These are phyloP conservation scores for Hirsutella thompsonii DNA, from an alignment of 2,329 filamentous ascomycete genomes.

Conservation along the genomic window DNA sequence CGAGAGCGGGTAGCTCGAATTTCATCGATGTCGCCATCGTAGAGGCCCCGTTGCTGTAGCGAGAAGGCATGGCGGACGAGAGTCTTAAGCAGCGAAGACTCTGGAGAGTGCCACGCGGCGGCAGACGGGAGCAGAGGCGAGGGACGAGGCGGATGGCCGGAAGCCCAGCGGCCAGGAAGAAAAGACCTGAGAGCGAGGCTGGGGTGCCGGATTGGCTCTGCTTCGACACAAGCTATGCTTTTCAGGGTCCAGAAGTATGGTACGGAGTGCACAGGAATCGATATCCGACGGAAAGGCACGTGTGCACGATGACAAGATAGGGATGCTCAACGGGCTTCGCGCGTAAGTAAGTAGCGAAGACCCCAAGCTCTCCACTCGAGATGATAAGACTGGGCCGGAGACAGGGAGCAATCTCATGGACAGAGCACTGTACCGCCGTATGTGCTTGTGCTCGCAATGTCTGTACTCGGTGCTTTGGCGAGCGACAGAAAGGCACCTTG, in stretches of 20 bases:
- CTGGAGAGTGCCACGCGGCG: background rate
- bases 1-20: slow-evolving; percentile 45
- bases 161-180: background rate
- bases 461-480: background rate
- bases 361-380: background rate
- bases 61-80: slow-evolving; percentile 16
- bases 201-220: background rate
- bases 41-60: slow-evolving; percentile 14
- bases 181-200: background rate
- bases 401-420: background rate
- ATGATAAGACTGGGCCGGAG: background rate
- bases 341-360: background rate
- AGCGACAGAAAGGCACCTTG: background rate
- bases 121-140: background rate
- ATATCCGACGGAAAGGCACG: background rate
- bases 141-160: background rate
- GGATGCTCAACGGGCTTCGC: background rate
- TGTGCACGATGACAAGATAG: background rate
- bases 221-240: background rate
- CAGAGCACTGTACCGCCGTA: background rate
- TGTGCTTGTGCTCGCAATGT: background rate
- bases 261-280: background rate
- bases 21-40: slow-evolving; percentile 12
- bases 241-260: background rate
- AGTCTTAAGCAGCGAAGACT: background rate